These are phyloP conservation scores for Termitomyces sp. DNA, from an alignment of 768 basidiomycete species.

Conservation along the genomic window DNA sequence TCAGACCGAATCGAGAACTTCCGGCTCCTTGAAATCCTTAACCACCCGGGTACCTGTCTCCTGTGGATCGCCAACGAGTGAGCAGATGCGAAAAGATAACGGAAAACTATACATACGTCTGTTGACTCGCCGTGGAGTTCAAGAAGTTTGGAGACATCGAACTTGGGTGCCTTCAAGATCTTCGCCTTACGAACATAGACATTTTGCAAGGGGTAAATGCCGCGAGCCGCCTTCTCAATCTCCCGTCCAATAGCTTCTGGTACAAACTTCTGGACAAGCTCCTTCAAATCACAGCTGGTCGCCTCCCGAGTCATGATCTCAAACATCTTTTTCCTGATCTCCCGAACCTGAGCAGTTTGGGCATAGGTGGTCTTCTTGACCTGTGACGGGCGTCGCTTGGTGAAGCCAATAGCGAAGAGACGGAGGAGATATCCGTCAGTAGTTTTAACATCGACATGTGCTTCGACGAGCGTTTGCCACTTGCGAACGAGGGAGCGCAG, in stretches of 20 bases:
- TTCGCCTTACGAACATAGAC: slow-evolving; percentile 99
- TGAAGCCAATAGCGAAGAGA: slow-evolving; percentile 98
- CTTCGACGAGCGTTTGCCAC: slow-evolving; percentile 99
- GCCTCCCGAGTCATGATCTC: slow-evolving; percentile 98
- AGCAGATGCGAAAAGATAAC: slow-evolving; percentile 3
- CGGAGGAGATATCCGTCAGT: slow-evolving; percentile 99
- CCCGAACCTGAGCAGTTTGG: slow-evolving; percentile 88
- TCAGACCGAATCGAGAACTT: slow-evolving; percentile 89
- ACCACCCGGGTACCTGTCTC: slow-evolving; percentile 92
- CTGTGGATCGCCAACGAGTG: slow-evolving; percentile 29
- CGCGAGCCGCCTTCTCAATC: slow-evolving; percentile 96
- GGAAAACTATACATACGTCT: slow-evolving; percentile 56
- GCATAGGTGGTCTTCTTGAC: slow-evolving; percentile 99
- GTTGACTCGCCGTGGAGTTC: slow-evolving; percentile 95
- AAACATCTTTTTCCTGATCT: slow-evolving; percentile 99
- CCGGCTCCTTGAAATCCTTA: slow-evolving; percentile 98
- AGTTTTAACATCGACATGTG: slow-evolving; percentile 97
- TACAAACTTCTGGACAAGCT: slow-evolving; percentile 97
- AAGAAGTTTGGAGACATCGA: slow-evolving; percentile 91
- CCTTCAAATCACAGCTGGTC: slow-evolving; percentile 93
- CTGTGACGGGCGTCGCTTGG: slow-evolving; percentile 92
- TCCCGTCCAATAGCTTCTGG: slow-evolving; percentile 98
- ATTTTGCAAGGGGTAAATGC: slow-evolving; percentile 98
- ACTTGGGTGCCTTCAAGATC: slow-evolving; percentile 97
- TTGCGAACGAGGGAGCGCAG: slow-evolving; percentile 99